A percentile compares a stretch with the other conserved stretches of the same genome.
These are phyloP conservation scores for Fusarium bulbicola DNA, from an alignment of 2,329 filamentous ascomycete genomes.

Conservation along the genomic window DNA sequence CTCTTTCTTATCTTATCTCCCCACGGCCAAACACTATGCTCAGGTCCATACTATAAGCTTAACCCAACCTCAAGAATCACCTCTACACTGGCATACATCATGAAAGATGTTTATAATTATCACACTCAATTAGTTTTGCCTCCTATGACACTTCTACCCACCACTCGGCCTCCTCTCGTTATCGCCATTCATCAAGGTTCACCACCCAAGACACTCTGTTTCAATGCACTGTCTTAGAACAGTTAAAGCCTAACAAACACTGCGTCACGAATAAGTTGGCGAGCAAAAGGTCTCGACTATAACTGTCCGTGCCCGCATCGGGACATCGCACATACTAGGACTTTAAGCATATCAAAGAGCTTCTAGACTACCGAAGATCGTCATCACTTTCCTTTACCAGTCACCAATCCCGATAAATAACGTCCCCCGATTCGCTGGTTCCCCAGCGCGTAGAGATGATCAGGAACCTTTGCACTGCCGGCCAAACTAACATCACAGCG, in stretches of 20 bases:
- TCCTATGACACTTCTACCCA: neutral
- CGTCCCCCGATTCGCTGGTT: neutral
- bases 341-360: constrained; percentile 18
- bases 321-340: constrained; percentile 8
- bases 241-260: neutral
- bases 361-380: constrained; percentile 13
- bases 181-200: neutral
- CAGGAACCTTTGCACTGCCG: constrained; percentile 27
- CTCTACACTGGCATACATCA: neutral
- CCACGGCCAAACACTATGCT: neutral
- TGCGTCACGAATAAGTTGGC: neutral
- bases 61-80: neutral
- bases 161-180: neutral
- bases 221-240: neutral
- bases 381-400: constrained; percentile 20
- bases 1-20: neutral
- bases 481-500: constrained; percentile 11
- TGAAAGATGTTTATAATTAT: fast-evolving
- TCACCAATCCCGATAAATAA: neutral
- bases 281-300: neutral
- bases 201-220: neutral
- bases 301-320: neutral
- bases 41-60: neutral
- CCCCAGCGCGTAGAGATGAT: constrained; percentile 7
- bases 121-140: neutral